Base-by-base conservation (phyloP, 202 grass and related monocot genomes). In the Hordeum pubiflorum region DNA sequence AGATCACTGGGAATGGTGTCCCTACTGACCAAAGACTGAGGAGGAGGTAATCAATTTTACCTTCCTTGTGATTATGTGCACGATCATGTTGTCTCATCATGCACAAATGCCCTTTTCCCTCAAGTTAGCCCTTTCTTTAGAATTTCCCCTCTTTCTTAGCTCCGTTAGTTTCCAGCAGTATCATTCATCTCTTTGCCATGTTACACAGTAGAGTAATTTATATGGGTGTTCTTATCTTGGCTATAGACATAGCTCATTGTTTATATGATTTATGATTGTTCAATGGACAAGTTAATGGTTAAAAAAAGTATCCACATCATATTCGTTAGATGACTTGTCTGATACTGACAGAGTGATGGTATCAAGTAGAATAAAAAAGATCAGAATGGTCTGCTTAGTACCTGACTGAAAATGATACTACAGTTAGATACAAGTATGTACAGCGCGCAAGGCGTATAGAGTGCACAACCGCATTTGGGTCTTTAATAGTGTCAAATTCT, bases 1-100 rank as follows among this genome's bases (percentile, higher is more conserved):
- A 97, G 59, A 94, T 81, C 43, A 86, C 70, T 75, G 94, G 89
- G 77, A 89, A 89, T 79, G 86, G 43, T 37, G 86, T 83, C 10
- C 94, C 94, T 86, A 33, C 83, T 81, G 83, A 92, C 41, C 81
- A 74, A 23, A 94, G 91, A 71, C 76, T 81, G 63, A 74, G 85
- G 72, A 92, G 94, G 83, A 94, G 94, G 94, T 97, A 71, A 71
- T 48, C 7, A 6, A 63, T 79, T 67, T 65, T 56, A 40, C 34
- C 23, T 77, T 2, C 21, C 21, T 67, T 69, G 22, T 75, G 41
- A 85, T 59, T 74, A 50, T 26, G 0, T 59, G 58, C 67, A 58
- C 58, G 9, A 40, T 66, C 27, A 39, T 46, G 5, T 12, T 32
- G 8, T 65, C 9, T 29, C 29, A 9, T 64, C 41, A 64, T 75